phyloP scores from a whole-genome alignment of 2,329 filamentous ascomycete genomes.

The Colletotrichum zoysiae region DNA sequence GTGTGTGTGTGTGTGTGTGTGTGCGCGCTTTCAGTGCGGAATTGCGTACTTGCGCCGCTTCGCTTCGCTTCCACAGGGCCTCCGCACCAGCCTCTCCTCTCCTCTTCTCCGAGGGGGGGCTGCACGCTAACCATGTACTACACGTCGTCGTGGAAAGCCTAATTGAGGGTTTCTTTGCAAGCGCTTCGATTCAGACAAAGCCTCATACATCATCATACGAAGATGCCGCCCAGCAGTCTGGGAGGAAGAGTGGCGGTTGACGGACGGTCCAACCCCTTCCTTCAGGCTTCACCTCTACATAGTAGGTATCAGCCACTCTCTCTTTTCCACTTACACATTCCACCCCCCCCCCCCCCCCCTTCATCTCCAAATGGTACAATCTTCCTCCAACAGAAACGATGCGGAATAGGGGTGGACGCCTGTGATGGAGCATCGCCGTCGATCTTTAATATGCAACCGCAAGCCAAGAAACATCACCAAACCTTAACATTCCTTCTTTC shows the following conservation, averaged over 20 bases:
- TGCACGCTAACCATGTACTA: neutral
- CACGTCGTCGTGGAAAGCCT: conserved; percentile 5
- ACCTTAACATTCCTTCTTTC: conserved; percentile 20
- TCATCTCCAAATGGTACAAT: neutral
- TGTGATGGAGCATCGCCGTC: neutral
- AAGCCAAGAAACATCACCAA: neutral
- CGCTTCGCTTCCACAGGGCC: neutral
- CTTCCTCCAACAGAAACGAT: neutral
- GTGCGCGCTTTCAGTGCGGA: neutral
- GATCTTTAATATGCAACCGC: conserved; percentile 6
- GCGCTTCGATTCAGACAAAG: conserved; percentile 13
- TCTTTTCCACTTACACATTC: neutral
- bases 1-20: neutral
- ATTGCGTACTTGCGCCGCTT: neutral
- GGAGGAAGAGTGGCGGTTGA: neutral
- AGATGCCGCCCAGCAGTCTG: neutral
- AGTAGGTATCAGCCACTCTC: too few relatives aligned
- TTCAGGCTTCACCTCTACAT: too few relatives aligned
- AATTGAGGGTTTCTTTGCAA: neutral
- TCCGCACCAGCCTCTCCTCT: conserved; percentile 12
- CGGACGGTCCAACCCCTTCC: neutral
- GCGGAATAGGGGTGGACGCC: conserved; percentile 10
- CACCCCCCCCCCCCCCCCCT: neutral
- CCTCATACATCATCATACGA: conserved; percentile 9
- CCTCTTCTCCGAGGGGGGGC: neutral